Evolutionary conservation across 2,329 filamentous ascomycete genomes (phyloP).

Genomic region (Fusarium nematophilum): DNA sequence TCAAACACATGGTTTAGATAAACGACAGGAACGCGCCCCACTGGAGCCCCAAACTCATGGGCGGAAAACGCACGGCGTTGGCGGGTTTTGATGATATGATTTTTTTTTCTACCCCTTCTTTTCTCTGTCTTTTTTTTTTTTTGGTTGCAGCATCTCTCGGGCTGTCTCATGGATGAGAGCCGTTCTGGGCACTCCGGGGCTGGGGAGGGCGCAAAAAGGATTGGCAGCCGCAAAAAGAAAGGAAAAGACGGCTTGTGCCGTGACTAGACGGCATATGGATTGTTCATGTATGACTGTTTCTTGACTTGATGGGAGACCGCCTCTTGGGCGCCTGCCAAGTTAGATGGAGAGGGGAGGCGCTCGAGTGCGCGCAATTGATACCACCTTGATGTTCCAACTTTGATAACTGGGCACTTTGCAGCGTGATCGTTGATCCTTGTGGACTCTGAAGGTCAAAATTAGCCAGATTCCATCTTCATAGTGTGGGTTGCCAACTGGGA

Average conservation of each 20-base stretch:
- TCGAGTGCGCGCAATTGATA: slow-evolving; percentile 41
- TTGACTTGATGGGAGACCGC: slow-evolving; percentile 2
- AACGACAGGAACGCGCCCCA: slow-evolving; percentile 33
- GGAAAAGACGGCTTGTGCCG: slow-evolving; percentile 17
- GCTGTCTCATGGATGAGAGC: slow-evolving; percentile 8
- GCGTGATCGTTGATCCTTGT: no score
- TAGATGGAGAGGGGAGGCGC: slow-evolving; percentile 24
- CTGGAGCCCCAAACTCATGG: slow-evolving; percentile 21
- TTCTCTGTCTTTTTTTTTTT: no score
- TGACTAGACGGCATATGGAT: slow-evolving; percentile 10
- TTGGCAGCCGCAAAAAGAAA: slow-evolving; percentile 14
- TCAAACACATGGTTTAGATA: slow-evolving; percentile 39
- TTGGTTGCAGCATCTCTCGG: slow-evolving; percentile 1
- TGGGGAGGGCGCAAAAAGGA: background rate
- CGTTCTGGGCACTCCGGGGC: slow-evolving; percentile 9
- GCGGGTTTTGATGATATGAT: slow-evolving; percentile 31
- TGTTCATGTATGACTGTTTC: slow-evolving; percentile 22
- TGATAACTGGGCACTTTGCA: no score
- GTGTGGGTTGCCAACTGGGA: no score
- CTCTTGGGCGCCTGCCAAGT: slow-evolving; percentile 15
- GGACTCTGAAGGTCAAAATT: no score
- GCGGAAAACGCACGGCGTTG: slow-evolving; percentile 41
- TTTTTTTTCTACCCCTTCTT: slow-evolving; percentile 18
- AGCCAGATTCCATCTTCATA: no score
- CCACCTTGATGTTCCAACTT: slow-evolving; percentile 32